Conservation (phyloP, 345 rosid genomes). For the Citrus hindsii region DNA sequence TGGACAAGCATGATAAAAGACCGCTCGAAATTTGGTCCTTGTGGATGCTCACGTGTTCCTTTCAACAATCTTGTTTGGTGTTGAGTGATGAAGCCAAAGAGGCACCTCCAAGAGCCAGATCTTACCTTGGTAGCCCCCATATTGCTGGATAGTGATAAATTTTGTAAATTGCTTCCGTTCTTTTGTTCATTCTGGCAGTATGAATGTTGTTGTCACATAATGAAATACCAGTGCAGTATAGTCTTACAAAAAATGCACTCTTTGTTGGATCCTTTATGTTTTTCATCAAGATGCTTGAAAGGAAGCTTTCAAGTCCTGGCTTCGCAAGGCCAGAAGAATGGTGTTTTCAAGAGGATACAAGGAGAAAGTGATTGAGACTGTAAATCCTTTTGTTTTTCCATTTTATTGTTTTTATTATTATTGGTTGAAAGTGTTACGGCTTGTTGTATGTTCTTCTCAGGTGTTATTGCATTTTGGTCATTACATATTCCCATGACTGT, state of each 20-base stretch:
- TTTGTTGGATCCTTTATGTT: not conserved
- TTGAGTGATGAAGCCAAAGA: slow-evolving; percentile 7
- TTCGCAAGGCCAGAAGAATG: not conserved
- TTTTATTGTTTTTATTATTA: no score
- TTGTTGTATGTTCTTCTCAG: not conserved
- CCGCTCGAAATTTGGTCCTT: not conserved
- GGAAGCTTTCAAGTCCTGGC: not conserved
- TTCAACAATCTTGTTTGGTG: not conserved
- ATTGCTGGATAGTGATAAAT: not conserved
- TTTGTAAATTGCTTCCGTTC: slow-evolving; percentile 21
- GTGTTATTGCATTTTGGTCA: not conserved
- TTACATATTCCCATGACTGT: not conserved
- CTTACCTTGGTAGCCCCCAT: not conserved
- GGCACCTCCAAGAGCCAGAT: slow-evolving; percentile 1
- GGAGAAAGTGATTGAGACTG: no score
- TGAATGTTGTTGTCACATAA: slow-evolving; percentile 11
- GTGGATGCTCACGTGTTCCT: not conserved
- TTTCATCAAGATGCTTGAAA: not conserved
- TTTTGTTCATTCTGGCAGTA: slow-evolving; percentile 14
- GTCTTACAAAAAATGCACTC: slow-evolving; percentile 4
- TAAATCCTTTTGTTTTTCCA: no score
- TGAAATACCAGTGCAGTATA: not conserved
- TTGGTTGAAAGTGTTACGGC: no score
- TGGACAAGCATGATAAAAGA: not conserved
- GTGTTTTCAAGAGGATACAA: not conserved